A percentile compares a stretch with the other conserved stretches of the same genome.
Evolutionary conservation across 306 rosid genomes (phyloP).

Genomic region (Medicago truncatula): DNA sequence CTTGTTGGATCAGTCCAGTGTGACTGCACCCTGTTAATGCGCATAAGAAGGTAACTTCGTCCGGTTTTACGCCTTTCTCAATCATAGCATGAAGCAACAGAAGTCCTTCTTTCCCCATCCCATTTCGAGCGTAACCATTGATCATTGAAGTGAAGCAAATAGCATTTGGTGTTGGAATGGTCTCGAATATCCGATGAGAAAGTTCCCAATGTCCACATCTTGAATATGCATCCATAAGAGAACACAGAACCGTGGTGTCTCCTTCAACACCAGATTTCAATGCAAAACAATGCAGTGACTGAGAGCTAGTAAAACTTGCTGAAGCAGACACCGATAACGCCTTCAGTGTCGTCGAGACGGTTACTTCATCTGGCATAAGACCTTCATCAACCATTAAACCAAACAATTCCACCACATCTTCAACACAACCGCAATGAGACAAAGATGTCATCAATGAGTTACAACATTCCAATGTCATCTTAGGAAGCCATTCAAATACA

Average conservation of each 20-base stretch:
- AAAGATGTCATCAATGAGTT: constrained; percentile 90
- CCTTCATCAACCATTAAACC: constrained; percentile 78
- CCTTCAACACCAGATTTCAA: constrained; percentile 73
- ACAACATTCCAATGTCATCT: constrained; percentile 63
- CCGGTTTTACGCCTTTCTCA: constrained; percentile 69
- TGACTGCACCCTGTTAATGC: constrained; percentile 77
- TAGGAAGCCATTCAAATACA: constrained; percentile 58
- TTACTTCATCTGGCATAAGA: constrained; percentile 67
- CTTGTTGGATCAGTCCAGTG: constrained; percentile 72
- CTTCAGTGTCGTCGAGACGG: constrained; percentile 72
- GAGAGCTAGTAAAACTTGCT: constrained; percentile 54
- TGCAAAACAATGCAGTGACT: constrained; percentile 64
- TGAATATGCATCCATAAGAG: constrained; percentile 77
- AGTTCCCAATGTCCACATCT: constrained; percentile 66
- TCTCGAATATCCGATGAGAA: constrained; percentile 62
- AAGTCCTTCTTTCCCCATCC: constrained; percentile 77
- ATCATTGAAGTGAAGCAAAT: constrained; percentile 84
- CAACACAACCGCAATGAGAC: constrained; percentile 59
- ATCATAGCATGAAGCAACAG: constrained; percentile 64
- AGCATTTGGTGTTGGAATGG: constrained; percentile 61
- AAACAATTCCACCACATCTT: constrained; percentile 81
- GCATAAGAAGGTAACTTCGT: constrained; percentile 74
- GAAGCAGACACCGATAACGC: constrained; percentile 65
- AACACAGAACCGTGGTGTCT: constrained; percentile 65
- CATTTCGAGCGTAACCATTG: constrained; percentile 76